Evolutionary conservation across 306 rosid species (phyloP).

Genomic region (barrel medic (Medicago truncatula)): DNA sequence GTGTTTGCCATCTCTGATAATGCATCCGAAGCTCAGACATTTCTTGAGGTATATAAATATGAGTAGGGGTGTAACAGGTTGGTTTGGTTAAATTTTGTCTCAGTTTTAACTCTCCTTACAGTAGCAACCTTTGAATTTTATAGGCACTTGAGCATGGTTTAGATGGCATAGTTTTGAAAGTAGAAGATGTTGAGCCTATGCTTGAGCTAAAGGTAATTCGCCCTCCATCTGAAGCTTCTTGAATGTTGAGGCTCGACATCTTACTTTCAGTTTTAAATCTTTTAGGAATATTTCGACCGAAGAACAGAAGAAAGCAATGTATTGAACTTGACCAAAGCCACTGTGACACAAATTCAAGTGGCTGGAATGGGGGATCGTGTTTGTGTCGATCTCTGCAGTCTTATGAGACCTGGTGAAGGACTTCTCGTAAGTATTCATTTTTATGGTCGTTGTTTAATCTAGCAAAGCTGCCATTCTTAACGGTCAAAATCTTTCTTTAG

Average conservation of each 20-base stretch:
- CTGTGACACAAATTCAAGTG: constrained; percentile 65
- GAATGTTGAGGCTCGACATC: constrained; percentile 38
- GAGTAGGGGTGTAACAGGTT: not conserved
- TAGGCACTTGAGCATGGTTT: constrained; percentile 91
- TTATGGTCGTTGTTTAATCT: constrained; percentile 13
- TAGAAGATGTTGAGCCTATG: constrained; percentile 74
- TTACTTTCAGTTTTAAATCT: constrained; percentile 49
- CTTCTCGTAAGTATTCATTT: constrained; percentile 66
- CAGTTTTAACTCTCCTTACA: constrained; percentile 22
- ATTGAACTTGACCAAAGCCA: constrained; percentile 77
- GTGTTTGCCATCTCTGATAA: constrained; percentile 69
- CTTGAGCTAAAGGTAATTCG: constrained; percentile 77
- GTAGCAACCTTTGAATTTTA: constrained; percentile 37
- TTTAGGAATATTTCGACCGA: constrained; percentile 88
- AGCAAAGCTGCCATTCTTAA: constrained; percentile 21
- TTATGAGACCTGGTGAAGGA: constrained; percentile 94
- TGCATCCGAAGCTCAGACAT: constrained; percentile 69
- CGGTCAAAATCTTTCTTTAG: constrained; percentile 44
- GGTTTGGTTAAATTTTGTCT: not conserved
- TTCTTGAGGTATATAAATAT: constrained; percentile 71
- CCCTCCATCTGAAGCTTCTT: constrained; percentile 34
- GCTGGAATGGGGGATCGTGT: constrained; percentile 97
- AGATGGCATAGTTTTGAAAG: constrained; percentile 86
- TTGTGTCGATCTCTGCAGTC: constrained; percentile 93
- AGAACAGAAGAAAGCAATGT: constrained; percentile 67